These are phyloP conservation scores for Nephelium lappaceum DNA, from an alignment of 345 rosid species.

Conservation along the genomic window DNA sequence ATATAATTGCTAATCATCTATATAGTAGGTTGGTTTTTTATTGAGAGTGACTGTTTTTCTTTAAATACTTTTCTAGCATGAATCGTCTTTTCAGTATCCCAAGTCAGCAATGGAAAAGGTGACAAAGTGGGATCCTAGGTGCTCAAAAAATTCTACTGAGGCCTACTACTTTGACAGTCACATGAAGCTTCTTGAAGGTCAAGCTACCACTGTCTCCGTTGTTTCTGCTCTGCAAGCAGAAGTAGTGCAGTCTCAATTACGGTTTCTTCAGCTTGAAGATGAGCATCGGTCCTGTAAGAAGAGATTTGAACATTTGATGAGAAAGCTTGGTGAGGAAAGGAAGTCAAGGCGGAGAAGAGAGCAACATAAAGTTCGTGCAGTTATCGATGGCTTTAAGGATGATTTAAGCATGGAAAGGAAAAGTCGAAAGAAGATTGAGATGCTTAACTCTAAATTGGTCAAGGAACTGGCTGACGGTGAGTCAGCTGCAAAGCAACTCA, in stretches of 20 bases:
- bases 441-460: constrained; percentile 40
- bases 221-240: constrained; percentile 45
- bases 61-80: constrained; percentile 6
- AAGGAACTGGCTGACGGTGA: constrained; percentile 46
- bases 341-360: constrained; percentile 38
- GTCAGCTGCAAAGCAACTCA: constrained; percentile 28
- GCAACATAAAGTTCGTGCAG: constrained; percentile 39
- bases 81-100: constrained; percentile 15
- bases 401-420: constrained; percentile 46
- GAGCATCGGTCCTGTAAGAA: constrained; percentile 40
- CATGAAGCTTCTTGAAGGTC: constrained; percentile 41
- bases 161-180: constrained; percentile 24
- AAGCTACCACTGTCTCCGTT: constrained; percentile 31
- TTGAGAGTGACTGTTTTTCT: neutral
- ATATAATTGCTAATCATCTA: neutral
- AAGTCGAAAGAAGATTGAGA: constrained; percentile 31
- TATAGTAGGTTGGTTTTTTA: neutral
- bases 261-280: constrained; percentile 38
- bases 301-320: constrained; percentile 38
- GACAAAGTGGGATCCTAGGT: constrained; percentile 43
- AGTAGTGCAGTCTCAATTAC: constrained; percentile 37
- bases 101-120: constrained; percentile 39
- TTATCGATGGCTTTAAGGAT: constrained; percentile 34
- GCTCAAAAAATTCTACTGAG: constrained; percentile 35
- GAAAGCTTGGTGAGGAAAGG: constrained; percentile 45